These are phyloP conservation scores for Emmonsia crescens DNA, from an alignment of 2,329 filamentous ascomycete genomes.

Conservation along the genomic window DNA sequence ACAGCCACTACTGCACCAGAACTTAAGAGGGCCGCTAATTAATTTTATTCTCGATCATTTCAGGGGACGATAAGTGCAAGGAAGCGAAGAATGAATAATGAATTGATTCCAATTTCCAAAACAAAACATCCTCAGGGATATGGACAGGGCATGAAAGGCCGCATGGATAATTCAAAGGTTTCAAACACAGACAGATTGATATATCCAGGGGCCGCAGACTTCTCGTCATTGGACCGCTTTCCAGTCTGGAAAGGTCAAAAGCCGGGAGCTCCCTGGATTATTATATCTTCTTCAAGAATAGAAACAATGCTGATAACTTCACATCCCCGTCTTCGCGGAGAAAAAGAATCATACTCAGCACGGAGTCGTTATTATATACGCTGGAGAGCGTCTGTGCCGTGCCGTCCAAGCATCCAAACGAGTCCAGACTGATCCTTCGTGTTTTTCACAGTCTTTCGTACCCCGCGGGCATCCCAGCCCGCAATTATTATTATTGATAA, in stretches of 20 bases:
- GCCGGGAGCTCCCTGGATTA: not conserved
- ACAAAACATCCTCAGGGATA: not conserved
- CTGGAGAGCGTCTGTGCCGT: not conserved
- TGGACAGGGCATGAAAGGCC: not conserved
- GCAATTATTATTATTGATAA: not conserved
- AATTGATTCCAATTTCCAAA: not conserved
- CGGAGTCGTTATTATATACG: not conserved
- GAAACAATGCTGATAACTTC: too few species aligned
- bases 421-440: slow-evolving; percentile 1
- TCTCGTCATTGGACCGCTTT: not conserved
- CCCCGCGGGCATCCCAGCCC: not conserved
- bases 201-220: not conserved
- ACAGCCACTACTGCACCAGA: not conserved
- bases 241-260: not conserved
- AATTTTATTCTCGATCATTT: not conserved
- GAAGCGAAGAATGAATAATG: not conserved
- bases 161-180: not conserved
- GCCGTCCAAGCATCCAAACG: not conserved
- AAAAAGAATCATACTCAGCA: not conserved
- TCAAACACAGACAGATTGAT: not conserved
- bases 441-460: not conserved
- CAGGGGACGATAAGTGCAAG: not conserved
- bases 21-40: not conserved
- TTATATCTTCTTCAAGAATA: not conserved
- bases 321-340: not conserved